These are phyloP conservation scores for Penicillium sp. DNA, from an alignment of 2,329 filamentous ascomycete genomes.

Conservation along the genomic window DNA sequence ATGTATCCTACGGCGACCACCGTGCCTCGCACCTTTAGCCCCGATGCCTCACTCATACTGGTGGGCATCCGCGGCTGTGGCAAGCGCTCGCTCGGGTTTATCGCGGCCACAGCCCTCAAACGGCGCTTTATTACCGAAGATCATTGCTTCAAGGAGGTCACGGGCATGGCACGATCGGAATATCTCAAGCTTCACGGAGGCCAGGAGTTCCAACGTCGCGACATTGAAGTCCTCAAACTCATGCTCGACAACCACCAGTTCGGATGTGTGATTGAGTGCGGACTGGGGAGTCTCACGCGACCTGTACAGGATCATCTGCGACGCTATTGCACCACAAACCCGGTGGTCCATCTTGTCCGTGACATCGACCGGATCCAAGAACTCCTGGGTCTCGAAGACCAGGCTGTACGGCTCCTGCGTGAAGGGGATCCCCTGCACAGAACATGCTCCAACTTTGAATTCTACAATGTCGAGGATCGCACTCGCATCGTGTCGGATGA, in stretches of 20 bases:
- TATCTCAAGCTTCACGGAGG: constrained; percentile 39
- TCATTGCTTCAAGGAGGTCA: constrained; percentile 42
- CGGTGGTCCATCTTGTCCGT: constrained; percentile 40
- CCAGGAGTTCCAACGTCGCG: constrained; percentile 41
- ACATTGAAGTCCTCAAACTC: constrained; percentile 39
- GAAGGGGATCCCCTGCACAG: constrained; percentile 45
- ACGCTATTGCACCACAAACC: constrained; percentile 35
- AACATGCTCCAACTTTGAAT: constrained; percentile 46
- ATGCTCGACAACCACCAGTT: constrained; percentile 44
- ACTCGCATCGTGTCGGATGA: constrained; percentile 27
- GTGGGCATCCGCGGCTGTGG: constrained; percentile 44
- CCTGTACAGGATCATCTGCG: constrained; percentile 40
- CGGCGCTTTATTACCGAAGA: constrained; percentile 44
- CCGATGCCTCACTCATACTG: constrained; percentile 40
- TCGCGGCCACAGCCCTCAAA: constrained; percentile 41
- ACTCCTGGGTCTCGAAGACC: constrained; percentile 42
- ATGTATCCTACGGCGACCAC: constrained; percentile 15
- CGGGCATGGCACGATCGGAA: constrained; percentile 40
- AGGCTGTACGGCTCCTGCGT: constrained; percentile 41
- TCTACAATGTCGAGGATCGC: constrained; percentile 47
- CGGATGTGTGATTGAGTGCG: constrained; percentile 43
- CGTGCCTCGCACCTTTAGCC: constrained; percentile 28
- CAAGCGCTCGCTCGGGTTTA: constrained; percentile 42
- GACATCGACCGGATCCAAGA: constrained; percentile 39
- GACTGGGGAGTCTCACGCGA: constrained; percentile 41